Evolutionary conservation across 2,329 filamentous ascomycete species (phyloP), one percentile per base, ranked within the genome.

Genomic region (Monilinia laxa): DNA sequence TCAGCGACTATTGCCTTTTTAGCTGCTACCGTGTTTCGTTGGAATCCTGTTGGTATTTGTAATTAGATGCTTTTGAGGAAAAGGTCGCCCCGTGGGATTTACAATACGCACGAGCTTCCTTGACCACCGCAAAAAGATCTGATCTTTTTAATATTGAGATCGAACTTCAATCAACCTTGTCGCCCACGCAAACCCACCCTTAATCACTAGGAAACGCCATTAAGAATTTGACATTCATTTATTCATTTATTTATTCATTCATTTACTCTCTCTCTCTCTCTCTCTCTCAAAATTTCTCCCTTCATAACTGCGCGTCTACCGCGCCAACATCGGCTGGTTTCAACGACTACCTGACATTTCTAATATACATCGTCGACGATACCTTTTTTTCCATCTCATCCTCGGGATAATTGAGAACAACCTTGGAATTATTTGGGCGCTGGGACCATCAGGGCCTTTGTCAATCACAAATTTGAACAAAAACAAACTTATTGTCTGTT

Each of bases 61-160:
- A 35, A 64, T 57, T 62, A 47, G n/a, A 23, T 62, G 51, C 58
- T 38, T 47, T 59, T n/a, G 42, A 47, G 57, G 57, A 9, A 60
- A 60, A 49, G 58, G 28, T 35, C 58, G 49, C 49, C 49, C 12
- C 20, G 38, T 40, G 38, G 45, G 45, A 47, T 51, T 47, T n/a
- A 49, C 31, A 56, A 52, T 52, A 65, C 63, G 63, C 63, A 60
- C 63, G 63, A 65, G 63, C 63, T 65, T 60, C 45, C 31, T 60
- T 25, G 35, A 51, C 23, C n/a, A 60, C 47, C 28, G 31, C 45
- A 60, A 60, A 60, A 60, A 60, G 45, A 51, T 65, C 63, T 23
- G 54, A 59, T 65, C 54, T 65, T 55, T 52, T 52, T 18, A 64
- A 49, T 38, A 25, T 58, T 57, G 55, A 20, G 51, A 60, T 60